Conservation (phyloP, 441 rosid species). For the Flueggea neowawraea region DNA sequence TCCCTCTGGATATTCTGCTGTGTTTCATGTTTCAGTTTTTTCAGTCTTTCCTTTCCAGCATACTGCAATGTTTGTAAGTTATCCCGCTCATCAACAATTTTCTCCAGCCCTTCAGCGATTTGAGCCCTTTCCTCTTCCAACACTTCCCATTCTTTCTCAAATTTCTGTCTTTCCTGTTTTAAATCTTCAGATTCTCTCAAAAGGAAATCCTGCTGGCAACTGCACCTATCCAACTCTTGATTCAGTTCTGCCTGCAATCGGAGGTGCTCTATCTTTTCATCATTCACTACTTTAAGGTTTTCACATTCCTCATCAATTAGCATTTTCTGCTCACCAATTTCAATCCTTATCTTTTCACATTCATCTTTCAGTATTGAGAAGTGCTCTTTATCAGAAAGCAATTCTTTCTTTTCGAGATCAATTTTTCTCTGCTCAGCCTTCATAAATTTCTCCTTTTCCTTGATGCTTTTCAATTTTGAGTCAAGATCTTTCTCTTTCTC, state of each 20-base stretch:
- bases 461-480: conserved; percentile 44
- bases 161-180: conserved; percentile 63
- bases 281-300: conserved; percentile 44
- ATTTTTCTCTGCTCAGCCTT: conserved; percentile 60
- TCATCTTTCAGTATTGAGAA: conserved; percentile 52
- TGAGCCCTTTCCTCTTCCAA: conserved; percentile 70
- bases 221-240: conserved; percentile 55
- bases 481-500: conserved; percentile 76
- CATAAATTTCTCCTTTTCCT: conserved; percentile 54
- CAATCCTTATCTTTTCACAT: conserved; percentile 58
- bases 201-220: conserved; percentile 54
- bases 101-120: conserved; percentile 37
- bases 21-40: conserved; percentile 50
- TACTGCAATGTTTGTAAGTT: conserved; percentile 42
- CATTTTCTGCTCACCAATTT: conserved; percentile 54
- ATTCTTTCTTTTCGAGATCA: conserved; percentile 48
- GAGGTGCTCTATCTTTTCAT: conserved; percentile 66
- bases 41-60: conserved; percentile 53
- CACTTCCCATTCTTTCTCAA: conserved; percentile 77
- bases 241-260: conserved; percentile 65
- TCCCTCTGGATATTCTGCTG: conserved; percentile 42
- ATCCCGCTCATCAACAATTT: conserved; percentile 48
- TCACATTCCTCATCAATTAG: conserved; percentile 57
- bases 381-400: conserved; percentile 50
- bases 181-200: conserved; percentile 63